Conservation (phyloP, 139 green algal species). For the Volvox reticuliferus region DNA sequence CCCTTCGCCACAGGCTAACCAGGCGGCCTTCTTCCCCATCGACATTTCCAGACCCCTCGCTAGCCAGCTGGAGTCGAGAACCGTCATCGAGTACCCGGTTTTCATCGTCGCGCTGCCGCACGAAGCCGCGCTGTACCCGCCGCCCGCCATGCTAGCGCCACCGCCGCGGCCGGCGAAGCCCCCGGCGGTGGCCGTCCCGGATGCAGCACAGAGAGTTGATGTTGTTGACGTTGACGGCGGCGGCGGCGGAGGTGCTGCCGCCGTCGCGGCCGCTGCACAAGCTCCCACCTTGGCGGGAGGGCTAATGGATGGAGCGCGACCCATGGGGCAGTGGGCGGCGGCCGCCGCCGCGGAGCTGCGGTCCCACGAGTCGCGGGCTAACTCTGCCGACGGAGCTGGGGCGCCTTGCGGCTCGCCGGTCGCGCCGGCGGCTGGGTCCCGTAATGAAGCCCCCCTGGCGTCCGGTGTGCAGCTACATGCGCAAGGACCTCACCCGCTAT, state of each 20-base stretch:
- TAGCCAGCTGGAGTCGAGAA: constrained; percentile 56
- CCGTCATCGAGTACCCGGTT: constrained; percentile 67
- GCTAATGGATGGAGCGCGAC: no score
- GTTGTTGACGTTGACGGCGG: not conserved
- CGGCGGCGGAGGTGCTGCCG: not conserved
- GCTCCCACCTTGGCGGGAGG: no score
- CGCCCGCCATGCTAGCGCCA: not conserved
- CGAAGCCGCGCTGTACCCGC: constrained; percentile 37
- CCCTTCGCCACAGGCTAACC: constrained; percentile 68
- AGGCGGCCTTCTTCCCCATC: constrained; percentile 57
- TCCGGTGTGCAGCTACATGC: not conserved
- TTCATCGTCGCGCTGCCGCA: constrained; percentile 57
- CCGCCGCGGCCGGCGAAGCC: not conserved
- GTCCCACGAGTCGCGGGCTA: no score
- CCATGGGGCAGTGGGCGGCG: not conserved
- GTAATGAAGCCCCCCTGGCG: no score
- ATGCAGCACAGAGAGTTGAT: not conserved
- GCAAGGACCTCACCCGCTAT: not conserved
- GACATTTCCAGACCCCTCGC: constrained; percentile 48
- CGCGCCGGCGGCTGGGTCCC: no score
- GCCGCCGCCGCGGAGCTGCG: not conserved
- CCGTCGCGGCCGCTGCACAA: no score
- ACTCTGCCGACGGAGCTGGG: no score
- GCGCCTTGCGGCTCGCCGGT: no score
- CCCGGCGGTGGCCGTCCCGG: not conserved